Evolutionary conservation across 306 rosid species (phyloP), one percentile per base, ranked within the genome.

Genomic region (Prunus campanulata): DNA sequence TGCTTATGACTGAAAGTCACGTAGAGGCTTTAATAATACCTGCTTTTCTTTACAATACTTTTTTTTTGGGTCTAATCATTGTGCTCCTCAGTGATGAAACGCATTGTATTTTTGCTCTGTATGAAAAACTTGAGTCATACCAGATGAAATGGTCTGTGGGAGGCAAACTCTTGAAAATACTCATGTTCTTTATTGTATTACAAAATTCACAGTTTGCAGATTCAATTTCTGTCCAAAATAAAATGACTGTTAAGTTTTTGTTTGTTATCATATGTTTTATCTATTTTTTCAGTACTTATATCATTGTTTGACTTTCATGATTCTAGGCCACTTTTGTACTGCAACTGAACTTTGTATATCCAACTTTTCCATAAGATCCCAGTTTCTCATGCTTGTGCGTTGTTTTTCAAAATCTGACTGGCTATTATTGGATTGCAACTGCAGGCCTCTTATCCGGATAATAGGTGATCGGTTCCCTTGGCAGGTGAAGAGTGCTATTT

Each of bases 401-500:
- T 51, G 9, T 22, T 29, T 42, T 51, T 52, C 44, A 42, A 59
- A 72, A 77, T 84, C 82, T 92, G 70, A 92, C 85, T 75, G 48
- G 30, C 48, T 52, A 52, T 83, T 14, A n/a, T 66, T 57, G 75
- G 10, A 22, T 78, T 77, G 39, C 35, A 71, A 32, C 51, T 66
- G 16, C 91, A 95, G 99, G 90, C 99, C 99, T 76, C 97, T 95
- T 76, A 95, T 95, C 81, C 93, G 96, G 79, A 92, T 95, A 74
- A 89, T 92, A 68, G 97, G 99, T 27, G 99, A 95, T 82, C 92
- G 97, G 85, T 95, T 95, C 80, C 97, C 99, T 20, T 95, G 99
- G 99, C 99, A 95, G 79, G 99, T 95, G 82, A 95, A 95, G 86
- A 92, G 97, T 89, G 93, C 99, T 79, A 95, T 92, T 83, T 83